Evolutionary conservation across 2,329 filamentous ascomycete genomes (phyloP), one percentile per base, ranked within the genome.

Genomic region (Epichloe aotearoae): DNA sequence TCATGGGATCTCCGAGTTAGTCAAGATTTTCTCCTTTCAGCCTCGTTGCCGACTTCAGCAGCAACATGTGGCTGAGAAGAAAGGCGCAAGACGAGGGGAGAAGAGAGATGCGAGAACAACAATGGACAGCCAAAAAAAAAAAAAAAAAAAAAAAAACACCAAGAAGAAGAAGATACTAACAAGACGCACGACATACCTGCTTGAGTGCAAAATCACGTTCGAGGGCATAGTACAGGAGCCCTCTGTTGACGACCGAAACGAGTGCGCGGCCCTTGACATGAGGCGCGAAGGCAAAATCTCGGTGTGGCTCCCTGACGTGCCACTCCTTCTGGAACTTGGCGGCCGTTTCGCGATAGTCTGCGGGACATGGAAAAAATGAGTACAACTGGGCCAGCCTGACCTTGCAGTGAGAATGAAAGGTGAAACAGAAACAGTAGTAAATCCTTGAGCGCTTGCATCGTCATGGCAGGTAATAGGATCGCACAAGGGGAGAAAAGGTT

Each of bases 251-350:
- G 56, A 82, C 70, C 53, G 74, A 74, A 52, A 84, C 77, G 61
- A 84, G 70, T 58, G 80, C 79, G 67, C 82, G 79, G 59, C 73
- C 76, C 65, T 80, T 75, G 65, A 84, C 79, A 67, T 83, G 74
- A 61, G 73, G 76, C 63, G 80, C 80, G 66, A 83, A 84, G 54
- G 75, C 71, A 55, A 84, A 77, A 54, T 81, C 71, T 60, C 74
- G 74, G 63, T 83, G 78, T 59, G 80, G 80, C 65, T 78, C 72
- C 60, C 73, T 70, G 56, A 81, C 69, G 66, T 80, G 75, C 80
- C 80, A 84, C 69, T 84, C 80, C 64, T 83, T 82, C 61, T 83
- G 79, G 58, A 84, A 77, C 63, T 81, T 82, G 67, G 78, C 75
- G 50, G 80, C 80, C 42, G 80, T 82, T 65, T 83, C 80, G 67